These are phyloP conservation scores for Fusarium neocosmosporiellum DNA, from an alignment of 2,329 filamentous ascomycete genomes.

Conservation along the genomic window DNA sequence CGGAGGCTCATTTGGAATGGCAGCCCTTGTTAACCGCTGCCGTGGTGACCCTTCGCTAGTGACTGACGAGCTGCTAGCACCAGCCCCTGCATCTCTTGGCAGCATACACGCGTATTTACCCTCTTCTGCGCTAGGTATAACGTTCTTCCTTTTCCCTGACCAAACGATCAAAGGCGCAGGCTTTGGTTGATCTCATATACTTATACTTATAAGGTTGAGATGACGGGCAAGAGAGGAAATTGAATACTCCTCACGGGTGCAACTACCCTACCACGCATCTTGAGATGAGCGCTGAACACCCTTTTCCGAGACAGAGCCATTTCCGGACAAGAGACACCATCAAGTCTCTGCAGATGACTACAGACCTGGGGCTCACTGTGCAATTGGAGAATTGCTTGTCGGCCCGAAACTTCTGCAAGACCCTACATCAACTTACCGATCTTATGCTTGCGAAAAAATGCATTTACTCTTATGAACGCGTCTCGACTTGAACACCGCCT, in stretches of 20 bases:
- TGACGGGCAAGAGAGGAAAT: background rate
- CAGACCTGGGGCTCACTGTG: background rate
- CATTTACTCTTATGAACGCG: background rate
- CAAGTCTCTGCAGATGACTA: background rate
- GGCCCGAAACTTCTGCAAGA: background rate
- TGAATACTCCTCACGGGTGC: background rate
- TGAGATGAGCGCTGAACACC: background rate
- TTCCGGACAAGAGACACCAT: background rate
- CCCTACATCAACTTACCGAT: background rate
- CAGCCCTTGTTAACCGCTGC: background rate
- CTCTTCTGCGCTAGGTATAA: background rate
- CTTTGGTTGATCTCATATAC: background rate
- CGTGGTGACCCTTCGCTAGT: background rate
- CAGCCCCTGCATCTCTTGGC: background rate
- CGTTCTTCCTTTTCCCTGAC: background rate
- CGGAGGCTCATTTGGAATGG: background rate
- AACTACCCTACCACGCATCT: background rate
- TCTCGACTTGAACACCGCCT: background rate
- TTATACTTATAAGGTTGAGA: background rate
- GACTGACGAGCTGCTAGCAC: background rate
- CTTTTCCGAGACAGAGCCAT: background rate
- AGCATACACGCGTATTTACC: background rate
- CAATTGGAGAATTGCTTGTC: background rate
- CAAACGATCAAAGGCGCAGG: background rate
- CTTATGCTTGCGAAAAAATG: background rate